phyloP scores from a whole-genome alignment of 2,329 filamentous ascomycete genomes.

The Aspergillus ochraceus region DNA sequence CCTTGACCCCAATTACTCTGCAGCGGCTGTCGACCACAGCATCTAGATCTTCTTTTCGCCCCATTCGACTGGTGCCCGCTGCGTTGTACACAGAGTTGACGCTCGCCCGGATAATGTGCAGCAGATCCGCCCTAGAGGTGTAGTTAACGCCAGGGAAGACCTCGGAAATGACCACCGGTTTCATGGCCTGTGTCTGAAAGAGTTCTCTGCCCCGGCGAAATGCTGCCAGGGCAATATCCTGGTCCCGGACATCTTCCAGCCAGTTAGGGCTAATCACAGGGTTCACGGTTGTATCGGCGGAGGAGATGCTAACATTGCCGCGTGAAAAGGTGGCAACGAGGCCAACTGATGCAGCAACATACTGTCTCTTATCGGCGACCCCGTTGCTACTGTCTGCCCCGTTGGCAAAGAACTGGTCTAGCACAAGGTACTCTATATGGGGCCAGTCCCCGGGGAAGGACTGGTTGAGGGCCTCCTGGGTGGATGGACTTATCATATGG shows the following conservation, averaged over 20 bases:
- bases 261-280: slow-evolving; percentile 51
- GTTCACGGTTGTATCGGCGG: slow-evolving; percentile 23
- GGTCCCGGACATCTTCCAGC: slow-evolving; percentile 43
- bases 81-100: slow-evolving; percentile 31
- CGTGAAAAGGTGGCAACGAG: slow-evolving; percentile 39
- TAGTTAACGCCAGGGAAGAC: slow-evolving; percentile 37
- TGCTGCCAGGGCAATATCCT: slow-evolving; percentile 44
- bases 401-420: too few relatives aligned
- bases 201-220: slow-evolving; percentile 46
- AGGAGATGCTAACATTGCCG: slow-evolving; percentile 45
- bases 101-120: slow-evolving; percentile 31
- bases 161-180: slow-evolving; percentile 36
- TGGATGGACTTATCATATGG: too few relatives aligned
- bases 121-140: slow-evolving; percentile 44
- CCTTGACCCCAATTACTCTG: slow-evolving; percentile 29
- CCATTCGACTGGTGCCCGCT: slow-evolving; percentile 33
- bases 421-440: too few relatives aligned
- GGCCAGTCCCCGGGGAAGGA: too few relatives aligned
- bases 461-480: too few relatives aligned
- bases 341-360: too few relatives aligned
- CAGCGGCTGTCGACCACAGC: slow-evolving; percentile 34
- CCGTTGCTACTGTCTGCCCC: too few relatives aligned
- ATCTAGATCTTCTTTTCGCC: slow-evolving; percentile 21
- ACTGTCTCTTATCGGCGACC: too few relatives aligned
- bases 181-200: slow-evolving; percentile 29